Conservation (phyloP, 2,329 filamentous ascomycete genomes). For the Neodidymelliopsis sp. region DNA sequence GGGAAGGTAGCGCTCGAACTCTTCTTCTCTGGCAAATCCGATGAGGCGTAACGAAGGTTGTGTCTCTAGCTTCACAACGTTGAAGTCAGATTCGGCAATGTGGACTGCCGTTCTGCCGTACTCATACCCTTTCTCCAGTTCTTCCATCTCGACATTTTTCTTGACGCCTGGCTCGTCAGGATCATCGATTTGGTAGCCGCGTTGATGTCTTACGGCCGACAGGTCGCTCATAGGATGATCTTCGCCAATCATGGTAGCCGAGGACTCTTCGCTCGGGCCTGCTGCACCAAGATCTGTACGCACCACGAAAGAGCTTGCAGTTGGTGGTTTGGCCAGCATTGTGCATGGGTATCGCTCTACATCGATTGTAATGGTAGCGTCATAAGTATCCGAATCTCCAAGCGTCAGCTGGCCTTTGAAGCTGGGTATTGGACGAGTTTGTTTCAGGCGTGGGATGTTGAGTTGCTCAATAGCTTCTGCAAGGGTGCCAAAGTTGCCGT, state of each 20-base stretch:
- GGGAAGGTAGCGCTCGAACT: conserved; percentile 84
- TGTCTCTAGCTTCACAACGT: conserved; percentile 87
- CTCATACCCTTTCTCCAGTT: conserved; percentile 90
- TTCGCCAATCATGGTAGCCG: conserved; percentile 56
- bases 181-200: conserved; percentile 82
- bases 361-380: conserved; percentile 79
- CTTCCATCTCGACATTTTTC: conserved; percentile 79
- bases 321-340: conserved; percentile 75
- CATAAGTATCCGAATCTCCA: conserved; percentile 76
- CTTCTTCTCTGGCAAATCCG: conserved; percentile 79
- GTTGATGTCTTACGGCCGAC: conserved; percentile 75
- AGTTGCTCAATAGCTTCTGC: conserved; percentile 85
- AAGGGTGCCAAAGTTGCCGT: conserved; percentile 81
- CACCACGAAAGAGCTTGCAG: conserved; percentile 78
- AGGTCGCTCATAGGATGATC: conserved; percentile 56
- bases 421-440: conserved; percentile 74
- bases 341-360: conserved; percentile 92
- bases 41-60: conserved; percentile 78
- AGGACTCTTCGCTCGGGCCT: conserved; percentile 62
- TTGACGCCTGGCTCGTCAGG: conserved; percentile 78
- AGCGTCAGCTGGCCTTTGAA: conserved; percentile 83
- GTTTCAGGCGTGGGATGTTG: conserved; percentile 77
- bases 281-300: conserved; percentile 54
- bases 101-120: conserved; percentile 92
- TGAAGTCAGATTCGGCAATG: conserved; percentile 85